Conservation (phyloP, 306 rosid genomes). For the Glycyrrhiza uralensis region DNA sequence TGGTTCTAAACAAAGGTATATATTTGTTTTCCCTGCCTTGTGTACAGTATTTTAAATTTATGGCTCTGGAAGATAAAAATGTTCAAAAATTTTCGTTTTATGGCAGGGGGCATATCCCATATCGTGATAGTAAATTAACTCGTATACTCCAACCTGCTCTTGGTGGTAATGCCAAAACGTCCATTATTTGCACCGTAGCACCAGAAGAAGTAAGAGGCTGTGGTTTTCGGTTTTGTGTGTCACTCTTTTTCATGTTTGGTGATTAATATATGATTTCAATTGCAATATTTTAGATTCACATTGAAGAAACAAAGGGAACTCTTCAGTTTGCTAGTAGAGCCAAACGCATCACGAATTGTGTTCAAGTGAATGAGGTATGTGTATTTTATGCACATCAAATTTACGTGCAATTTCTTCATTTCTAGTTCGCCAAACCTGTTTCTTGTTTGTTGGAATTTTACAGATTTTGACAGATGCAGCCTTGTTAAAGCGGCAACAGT, state of each 20-base stretch:
- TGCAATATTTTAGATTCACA: constrained; percentile 50
- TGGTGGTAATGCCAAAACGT: constrained; percentile 98
- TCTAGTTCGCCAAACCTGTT: background rate
- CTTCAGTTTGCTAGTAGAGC: constrained; percentile 99
- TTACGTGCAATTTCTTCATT: background rate
- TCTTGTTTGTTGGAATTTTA: constrained; percentile 9
- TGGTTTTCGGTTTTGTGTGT: background rate
- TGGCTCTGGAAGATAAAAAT: background rate
- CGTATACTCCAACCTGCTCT: constrained; percentile 99
- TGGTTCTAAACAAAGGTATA: constrained; percentile 78
- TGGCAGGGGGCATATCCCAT: constrained; percentile 88
- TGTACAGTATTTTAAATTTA: background rate
- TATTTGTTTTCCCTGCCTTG: background rate
- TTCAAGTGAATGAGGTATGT: constrained; percentile 90
- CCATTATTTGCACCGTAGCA: constrained; percentile 89
- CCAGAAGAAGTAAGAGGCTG: constrained; percentile 84
- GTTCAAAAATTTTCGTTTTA: constrained; percentile 1
- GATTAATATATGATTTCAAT: background rate
- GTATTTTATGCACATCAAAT: constrained; percentile 9
- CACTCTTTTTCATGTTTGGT: background rate
- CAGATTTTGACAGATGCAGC: constrained; percentile 96
- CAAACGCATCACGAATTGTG: constrained; percentile 90
- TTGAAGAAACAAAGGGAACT: constrained; percentile 97
- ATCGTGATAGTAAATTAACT: constrained; percentile 94
- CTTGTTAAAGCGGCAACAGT: constrained; percentile 83